Base-by-base conservation (phyloP, 306 rosid species). In the Castanopsis chinensis region DNA sequence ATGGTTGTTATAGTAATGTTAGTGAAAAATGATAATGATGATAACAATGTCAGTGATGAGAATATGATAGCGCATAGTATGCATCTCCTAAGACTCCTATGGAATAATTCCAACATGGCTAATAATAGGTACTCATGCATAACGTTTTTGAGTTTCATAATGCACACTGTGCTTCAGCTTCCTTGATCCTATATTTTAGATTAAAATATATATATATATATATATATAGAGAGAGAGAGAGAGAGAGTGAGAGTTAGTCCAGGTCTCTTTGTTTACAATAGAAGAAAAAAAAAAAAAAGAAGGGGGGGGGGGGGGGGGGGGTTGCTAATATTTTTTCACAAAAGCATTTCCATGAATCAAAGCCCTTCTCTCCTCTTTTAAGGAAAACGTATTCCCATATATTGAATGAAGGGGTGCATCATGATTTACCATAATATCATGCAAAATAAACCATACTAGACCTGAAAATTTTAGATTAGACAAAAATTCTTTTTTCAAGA, bases 91-190 rank as follows among this genome's bases (percentile, higher is more conserved):
- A 25, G 27, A 25, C 27, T 25, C 27, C 71, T 15, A 58, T 52
- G 68, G 59, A 64, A 88, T 45, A 61, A 78, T 71, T 18, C 45
- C 32, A 17, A n/a, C 51, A 83, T 55, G 56, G 78, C 28, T 58
- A 6, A n/a, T 30, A 37, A 71, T 60, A 45, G 51, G 41, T 55
- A 80, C 96, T 77, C 80, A 92, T 96, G 74, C 94, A 92, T 78
- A 87, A 85, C 35, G 69, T 73, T 73, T 92, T 94, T 32, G 65
- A 30, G 33, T 93, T 25, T 30, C 4, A 0, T 4, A 30, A 30
- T 30, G 33, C 5, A 30, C 4, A 30, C 57, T 92, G 94, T 43
- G 97, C 96, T 88, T 92, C 97, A 74, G 91, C 97, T 88, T 92
- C 96, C 86, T 91, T 96, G 49, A 91, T 83, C 88, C 97, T 92